Conservation (phyloP, 108 stramenopile species). For the Discostella stelligeroides region DNA sequence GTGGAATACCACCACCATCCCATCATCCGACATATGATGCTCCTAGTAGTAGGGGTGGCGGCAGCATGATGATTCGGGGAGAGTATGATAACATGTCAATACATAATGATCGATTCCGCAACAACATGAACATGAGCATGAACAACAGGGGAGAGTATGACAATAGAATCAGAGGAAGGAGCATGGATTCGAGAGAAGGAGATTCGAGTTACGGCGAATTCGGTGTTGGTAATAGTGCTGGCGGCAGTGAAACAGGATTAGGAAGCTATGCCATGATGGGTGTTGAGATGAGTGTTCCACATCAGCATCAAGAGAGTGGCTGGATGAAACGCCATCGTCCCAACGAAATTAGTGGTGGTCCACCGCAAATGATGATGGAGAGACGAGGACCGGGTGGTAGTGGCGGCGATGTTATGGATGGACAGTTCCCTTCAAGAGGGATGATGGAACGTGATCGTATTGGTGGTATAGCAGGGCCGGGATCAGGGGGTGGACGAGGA, state of each 20-base stretch:
- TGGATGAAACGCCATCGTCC: conserved; percentile 9
- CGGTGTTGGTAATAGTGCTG: not conserved
- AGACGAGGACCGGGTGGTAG: not conserved
- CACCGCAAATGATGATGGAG: not conserved
- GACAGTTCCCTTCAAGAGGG: no score
- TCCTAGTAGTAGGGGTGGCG: no score
- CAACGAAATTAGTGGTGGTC: not conserved
- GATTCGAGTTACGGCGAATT: not conserved
- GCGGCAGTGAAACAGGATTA: not conserved
- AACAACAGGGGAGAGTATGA: not conserved
- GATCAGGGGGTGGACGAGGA: no score
- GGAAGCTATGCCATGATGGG: conserved; percentile 13
- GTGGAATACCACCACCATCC: not conserved
- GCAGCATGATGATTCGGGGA: no score
- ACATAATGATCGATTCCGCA: no score
- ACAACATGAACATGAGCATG: no score
- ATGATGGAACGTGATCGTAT: no score
- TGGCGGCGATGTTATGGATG: not conserved
- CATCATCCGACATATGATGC: no score
- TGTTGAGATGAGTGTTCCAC: not conserved
- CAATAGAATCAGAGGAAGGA: not conserved
- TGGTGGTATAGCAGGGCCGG: no score
- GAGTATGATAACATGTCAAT: no score
- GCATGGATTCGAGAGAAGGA: not conserved
- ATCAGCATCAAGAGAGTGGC: not conserved